A percentile compares a stretch with the other conserved stretches of the same genome.
These are phyloP conservation scores for Silene latifolia DNA, from an alignment of 148 eudicot species.

Conservation along the genomic window DNA sequence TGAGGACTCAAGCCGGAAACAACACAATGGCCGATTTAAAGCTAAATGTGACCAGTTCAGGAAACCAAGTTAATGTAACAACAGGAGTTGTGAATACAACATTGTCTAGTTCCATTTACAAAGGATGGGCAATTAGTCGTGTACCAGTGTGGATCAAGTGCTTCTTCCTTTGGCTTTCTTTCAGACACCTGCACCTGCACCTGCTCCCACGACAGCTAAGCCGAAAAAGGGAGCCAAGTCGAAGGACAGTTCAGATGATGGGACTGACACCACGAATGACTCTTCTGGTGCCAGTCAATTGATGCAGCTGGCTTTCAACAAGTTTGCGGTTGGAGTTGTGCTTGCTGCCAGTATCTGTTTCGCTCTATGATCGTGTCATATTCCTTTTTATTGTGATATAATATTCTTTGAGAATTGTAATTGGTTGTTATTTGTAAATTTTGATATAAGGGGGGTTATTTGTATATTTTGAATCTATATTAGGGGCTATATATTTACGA, in stretches of 20 bases:
- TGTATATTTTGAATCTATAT: too few species aligned
- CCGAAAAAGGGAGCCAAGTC: constrained; percentile 41
- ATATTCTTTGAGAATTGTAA: constrained; percentile 15
- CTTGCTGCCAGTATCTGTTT: constrained; percentile 22
- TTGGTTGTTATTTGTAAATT: too few species aligned
- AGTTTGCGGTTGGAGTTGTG: constrained; percentile 20
- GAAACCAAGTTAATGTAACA: constrained; percentile 75
- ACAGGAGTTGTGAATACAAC: constrained; percentile 73
- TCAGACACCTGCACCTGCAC: constrained; percentile 55
- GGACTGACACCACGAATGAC: constrained; percentile 16
- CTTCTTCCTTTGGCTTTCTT: constrained; percentile 68
- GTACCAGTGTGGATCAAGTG: constrained; percentile 82
- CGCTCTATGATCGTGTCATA: constrained; percentile 21
- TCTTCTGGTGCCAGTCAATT: constrained; percentile 31
- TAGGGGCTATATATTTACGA: too few species aligned
- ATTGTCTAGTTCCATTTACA: constrained; percentile 49
- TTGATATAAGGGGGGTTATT: too few species aligned
- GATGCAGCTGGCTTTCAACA: constrained; percentile 24
- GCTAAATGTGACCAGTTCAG: constrained; percentile 68
- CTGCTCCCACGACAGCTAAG: constrained; percentile 44
- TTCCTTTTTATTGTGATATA: not conserved
- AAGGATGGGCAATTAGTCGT: constrained; percentile 72
- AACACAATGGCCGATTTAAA: constrained; percentile 50
- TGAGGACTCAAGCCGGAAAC: constrained; percentile 86
- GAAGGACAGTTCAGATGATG: constrained; percentile 28